Percentiles rank a stretch among this genome's conserved stretches.
phyloP scores from a whole-genome alignment of 2,329 filamentous ascomycete genomes.

The Alternaria atra region DNA sequence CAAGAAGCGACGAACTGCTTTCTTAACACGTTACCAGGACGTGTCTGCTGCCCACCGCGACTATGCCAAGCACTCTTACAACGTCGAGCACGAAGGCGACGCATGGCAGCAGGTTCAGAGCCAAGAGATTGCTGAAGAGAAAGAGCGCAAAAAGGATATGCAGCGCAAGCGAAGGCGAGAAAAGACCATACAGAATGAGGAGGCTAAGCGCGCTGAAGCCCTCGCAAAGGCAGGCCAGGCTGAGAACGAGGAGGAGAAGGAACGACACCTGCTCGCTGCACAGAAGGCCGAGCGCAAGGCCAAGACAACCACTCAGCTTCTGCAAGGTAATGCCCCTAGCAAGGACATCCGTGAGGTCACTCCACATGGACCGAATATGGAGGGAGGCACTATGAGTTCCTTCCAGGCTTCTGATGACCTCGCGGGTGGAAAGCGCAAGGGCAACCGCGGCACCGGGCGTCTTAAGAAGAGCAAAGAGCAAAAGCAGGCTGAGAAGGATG shows the following conservation, averaged over 20 bases:
- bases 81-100: conserved; percentile 78
- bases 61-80: conserved; percentile 78
- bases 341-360: conserved; percentile 78
- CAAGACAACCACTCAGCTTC: conserved; percentile 84
- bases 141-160: conserved; percentile 99
- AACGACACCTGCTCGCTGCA: conserved; percentile 82
- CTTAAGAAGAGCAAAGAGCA: conserved; percentile 88
- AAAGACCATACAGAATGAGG: conserved; percentile 90
- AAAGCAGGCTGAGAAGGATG: conserved; percentile 74
- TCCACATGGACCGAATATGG: conserved; percentile 79
- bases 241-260: conserved; percentile 81
- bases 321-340: conserved; percentile 79
- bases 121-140: conserved; percentile 90
- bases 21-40: conserved; percentile 64
- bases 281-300: conserved; percentile 93
- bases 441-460: conserved; percentile 64
- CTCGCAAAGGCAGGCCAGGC: conserved; percentile 80
- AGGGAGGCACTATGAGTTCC: conserved; percentile 84
- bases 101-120: conserved; percentile 88
- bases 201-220: conserved; percentile 81
- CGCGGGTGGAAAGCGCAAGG: conserved; percentile 60
- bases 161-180: conserved; percentile 95
- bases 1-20: conserved; percentile 69
- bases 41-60: conserved; percentile 74
- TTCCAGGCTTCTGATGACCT: conserved; percentile 74